A percentile compares a stretch with the other conserved stretches of the same genome.
Conservation (phyloP, 2,329 filamentous ascomycete species). For the Didymella arachidicola region DNA sequence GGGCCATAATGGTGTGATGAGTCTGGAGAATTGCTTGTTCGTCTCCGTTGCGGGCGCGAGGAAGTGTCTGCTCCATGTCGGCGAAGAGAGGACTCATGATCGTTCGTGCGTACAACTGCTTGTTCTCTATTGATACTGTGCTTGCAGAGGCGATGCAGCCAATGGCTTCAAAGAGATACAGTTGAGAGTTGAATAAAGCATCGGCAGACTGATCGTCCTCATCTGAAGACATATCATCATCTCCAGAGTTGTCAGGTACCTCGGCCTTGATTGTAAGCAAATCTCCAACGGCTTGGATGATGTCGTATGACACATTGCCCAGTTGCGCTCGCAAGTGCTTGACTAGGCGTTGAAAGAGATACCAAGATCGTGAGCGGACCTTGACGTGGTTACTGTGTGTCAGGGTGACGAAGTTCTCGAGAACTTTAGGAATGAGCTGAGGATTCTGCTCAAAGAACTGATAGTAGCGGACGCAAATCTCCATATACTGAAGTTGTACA, state of each 20-base stretch:
- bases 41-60: constrained; percentile 79
- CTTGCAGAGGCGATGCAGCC: constrained; percentile 87
- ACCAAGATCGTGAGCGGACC: constrained; percentile 93
- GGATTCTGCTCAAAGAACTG: constrained; percentile 89
- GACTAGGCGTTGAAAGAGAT: constrained; percentile 91
- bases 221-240: constrained; percentile 95
- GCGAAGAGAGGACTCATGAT: constrained; percentile 88
- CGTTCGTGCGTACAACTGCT: constrained; percentile 83
- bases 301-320: constrained; percentile 86
- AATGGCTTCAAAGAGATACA: constrained; percentile 93
- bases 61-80: constrained; percentile 85
- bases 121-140: constrained; percentile 80
- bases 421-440: constrained; percentile 80
- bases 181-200: constrained; percentile 86
- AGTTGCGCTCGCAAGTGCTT: constrained; percentile 86
- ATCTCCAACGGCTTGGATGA: constrained; percentile 89
- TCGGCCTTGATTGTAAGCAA: constrained; percentile 91
- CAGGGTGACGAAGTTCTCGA: constrained; percentile 90
- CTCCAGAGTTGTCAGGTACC: constrained; percentile 76
- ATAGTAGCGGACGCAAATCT: constrained; percentile 94
- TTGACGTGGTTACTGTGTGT: constrained; percentile 88
- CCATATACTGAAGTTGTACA: constrained; percentile 96
- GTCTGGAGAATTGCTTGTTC: constrained; percentile 85
- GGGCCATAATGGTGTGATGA: constrained; percentile 94
- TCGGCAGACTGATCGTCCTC: constrained; percentile 91